Base-by-base conservation (phyloP, 345 rosid genomes). In the Mangifera indica region DNA sequence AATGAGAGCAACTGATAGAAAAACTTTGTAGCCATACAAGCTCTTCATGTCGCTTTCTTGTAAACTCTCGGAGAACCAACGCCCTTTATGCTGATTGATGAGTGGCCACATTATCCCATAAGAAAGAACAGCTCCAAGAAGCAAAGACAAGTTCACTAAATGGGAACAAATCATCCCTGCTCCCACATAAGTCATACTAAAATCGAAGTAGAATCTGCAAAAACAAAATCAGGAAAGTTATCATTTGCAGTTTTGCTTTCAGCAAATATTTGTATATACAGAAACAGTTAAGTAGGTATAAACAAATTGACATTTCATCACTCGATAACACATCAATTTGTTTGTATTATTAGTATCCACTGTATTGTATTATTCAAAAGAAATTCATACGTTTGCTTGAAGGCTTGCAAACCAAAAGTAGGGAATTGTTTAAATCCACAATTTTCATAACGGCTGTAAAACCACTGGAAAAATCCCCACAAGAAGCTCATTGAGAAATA, bases 101-200 rank as follows among this genome's bases (percentile, higher is more conserved):
- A 88, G 95, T 34, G 98, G 98, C 97, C 97, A 94, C 97, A 92
- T 89, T 9, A 92, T 21, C 60, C 98, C 98, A 45, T 84, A 81
- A 10, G 98, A 94, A 66, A 94, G 80, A 29, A 89, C 78, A 65
- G 98, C 91, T 73, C 98, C 98, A 26, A 92, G 66, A 66, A 92
- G 88, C 83, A 94, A 70, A 49, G 98, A 94, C 45, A 94, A 20
- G 72, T 94, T 94, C 76, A 92, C 98, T n/a, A 83, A 77, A 78
- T 94, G 98, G 46, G 97, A 79, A 74, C 97, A 93, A 10, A 94
- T 89, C 98, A 94, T 92, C 67, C 98, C 98, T 32, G 98, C 90
- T 72, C 98, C 98, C 7, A 90, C 88, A 48, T 51, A 94, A 5
- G 98, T 90, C 87, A 90, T 70, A 79, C 87, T 87, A 73, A 92